Base-by-base conservation (phyloP, 192 early-diverging fungal species). In the Geranomyces michiganensis region DNA sequence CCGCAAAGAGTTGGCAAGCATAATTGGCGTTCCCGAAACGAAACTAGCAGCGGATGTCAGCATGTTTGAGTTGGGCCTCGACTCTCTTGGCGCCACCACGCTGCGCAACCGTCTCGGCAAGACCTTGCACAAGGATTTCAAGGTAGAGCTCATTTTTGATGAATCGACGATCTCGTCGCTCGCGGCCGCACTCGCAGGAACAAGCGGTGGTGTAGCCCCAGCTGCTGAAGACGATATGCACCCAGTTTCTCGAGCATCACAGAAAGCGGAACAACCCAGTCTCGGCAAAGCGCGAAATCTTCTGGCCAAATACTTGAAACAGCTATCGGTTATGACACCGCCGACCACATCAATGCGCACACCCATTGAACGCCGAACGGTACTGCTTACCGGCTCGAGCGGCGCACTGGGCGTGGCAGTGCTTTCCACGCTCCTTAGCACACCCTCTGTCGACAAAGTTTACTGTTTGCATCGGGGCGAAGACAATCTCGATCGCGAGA, bases 41-140 rank as follows among this genome's bases (percentile, higher is more conserved):
- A 8, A 27, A 19, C n/a, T 19, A 8, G 0, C 55, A 15, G 48
- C 56, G 29, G 66, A 68, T 19, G 48, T 68, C 26, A 36, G 30
- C 29, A 30, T 68, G 8, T 68, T 68, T 68, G 66, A 68, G 55
- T 13, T 68, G 1, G 66, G 66, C 21, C 32, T 68, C 48, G 66
- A 68, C 29, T 68, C 66, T 7, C 32, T 68, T 7, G 66, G 66
- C 15, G 66, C 66, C 1, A 68, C 66, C n/a, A 56, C 66, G 47
- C 48, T 68, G 26, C 1, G 49, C 51, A 68, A 29, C 30, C 66
- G 66, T 9, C 51, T 68, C 7, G 21, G 22, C 66, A 68, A 68
- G 24, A 8, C 22, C 19, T 14, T 68, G 6, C 30, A 48, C 17
- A 29, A 33, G 21, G 48, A 68, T 19, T 6, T 68, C 17, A 17